phyloP scores from a whole-genome alignment of 495 filamentous ascomycete genomes.

The Darksidea phi region DNA sequence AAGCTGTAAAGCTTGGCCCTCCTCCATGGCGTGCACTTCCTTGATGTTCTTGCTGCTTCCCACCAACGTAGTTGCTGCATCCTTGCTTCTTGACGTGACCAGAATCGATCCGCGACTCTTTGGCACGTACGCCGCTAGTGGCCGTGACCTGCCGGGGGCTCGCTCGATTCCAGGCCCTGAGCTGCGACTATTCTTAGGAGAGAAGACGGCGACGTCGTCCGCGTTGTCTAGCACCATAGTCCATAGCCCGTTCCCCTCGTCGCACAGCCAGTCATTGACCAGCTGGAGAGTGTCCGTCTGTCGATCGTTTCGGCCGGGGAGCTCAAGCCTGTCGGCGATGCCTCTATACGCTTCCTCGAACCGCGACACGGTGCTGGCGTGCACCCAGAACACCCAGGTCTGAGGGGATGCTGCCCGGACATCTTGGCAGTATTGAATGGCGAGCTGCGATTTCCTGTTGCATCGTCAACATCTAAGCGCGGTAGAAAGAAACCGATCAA shows the following conservation, averaged over 20 bases:
- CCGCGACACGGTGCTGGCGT: conserved; percentile 36
- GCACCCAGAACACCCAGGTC: conserved; percentile 39
- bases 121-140: conserved; percentile 5
- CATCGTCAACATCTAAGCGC: too few relatives aligned
- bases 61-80: background rate
- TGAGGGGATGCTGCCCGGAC: conserved; percentile 32
- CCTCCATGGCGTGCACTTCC: too few relatives aligned
- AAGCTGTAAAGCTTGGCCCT: too few relatives aligned
- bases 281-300: conserved; percentile 2
- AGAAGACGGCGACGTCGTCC: background rate
- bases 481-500: too few relatives aligned
- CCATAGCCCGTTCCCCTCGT: conserved; percentile 26
- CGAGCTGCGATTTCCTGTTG: conserved; percentile 58
- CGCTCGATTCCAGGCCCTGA: background rate
- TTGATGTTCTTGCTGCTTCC: too few relatives aligned
- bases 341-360: conserved; percentile 33
- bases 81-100: background rate
- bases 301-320: conserved; percentile 5
- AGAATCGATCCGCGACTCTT: conserved; percentile 2
- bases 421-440: conserved; percentile 51
- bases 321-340: conserved; percentile 32
- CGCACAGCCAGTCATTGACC: conserved; percentile 24
- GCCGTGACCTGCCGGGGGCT: background rate
- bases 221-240: conserved; percentile 20
- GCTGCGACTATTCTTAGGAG: conserved; percentile 6